A percentile compares a stretch with the other conserved stretches of the same genome.
Evolutionary conservation across 2,329 filamentous ascomycete genomes (phyloP).

Genomic region (Sclerotinia sclerotiorum): DNA sequence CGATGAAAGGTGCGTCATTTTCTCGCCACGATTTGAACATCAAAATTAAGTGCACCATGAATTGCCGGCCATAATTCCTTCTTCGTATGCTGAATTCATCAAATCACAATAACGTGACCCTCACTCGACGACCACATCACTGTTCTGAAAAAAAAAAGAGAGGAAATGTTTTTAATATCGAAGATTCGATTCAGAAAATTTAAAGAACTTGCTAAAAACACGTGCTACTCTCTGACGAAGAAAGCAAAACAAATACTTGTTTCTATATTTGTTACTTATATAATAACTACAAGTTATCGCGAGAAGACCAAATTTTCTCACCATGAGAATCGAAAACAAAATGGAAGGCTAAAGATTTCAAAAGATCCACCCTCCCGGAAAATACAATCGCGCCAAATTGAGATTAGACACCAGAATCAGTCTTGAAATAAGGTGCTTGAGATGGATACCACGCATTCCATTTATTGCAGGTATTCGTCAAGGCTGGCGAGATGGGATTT

Average conservation of each 20-base stretch:
- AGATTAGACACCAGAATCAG: constrained; percentile 37
- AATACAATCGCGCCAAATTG: accelerated
- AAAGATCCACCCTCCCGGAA: not conserved
- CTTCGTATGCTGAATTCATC: too few species aligned
- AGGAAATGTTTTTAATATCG: not conserved
- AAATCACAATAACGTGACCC: too few species aligned
- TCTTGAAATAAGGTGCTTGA: constrained; percentile 28
- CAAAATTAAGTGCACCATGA: too few species aligned
- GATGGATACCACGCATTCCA: constrained; percentile 31
- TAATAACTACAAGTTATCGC: not conserved
- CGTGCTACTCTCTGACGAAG: not conserved
- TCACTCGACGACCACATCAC: too few species aligned
- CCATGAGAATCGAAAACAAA: not conserved
- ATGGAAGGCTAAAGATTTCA: not conserved
- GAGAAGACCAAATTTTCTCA: not conserved
- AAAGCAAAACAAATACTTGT: not conserved
- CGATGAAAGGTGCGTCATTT: too few species aligned
- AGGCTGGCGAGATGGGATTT: constrained; percentile 27
- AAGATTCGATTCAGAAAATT: not conserved
- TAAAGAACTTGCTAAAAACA: not conserved
- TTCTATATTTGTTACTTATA: not conserved
- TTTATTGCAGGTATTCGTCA: constrained; percentile 29
- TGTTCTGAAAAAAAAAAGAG: not conserved
- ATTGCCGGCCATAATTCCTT: too few species aligned
- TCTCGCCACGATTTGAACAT: too few species aligned